phyloP scores from a whole-genome alignment of 2,329 filamentous ascomycete species.

The Pseudogymnoascus sp. region DNA sequence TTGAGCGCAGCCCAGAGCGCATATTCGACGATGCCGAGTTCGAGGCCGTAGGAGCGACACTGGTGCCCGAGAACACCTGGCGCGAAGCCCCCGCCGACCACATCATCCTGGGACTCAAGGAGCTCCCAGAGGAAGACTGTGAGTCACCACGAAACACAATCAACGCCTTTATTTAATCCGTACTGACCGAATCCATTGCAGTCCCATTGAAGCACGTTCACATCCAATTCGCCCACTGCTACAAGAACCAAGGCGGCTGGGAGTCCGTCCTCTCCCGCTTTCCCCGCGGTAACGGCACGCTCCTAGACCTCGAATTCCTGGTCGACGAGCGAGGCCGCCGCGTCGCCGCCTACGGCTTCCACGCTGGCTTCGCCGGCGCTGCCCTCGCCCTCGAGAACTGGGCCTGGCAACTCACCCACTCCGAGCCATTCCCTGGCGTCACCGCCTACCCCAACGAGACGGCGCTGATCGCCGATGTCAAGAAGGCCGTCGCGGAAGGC shows the following conservation, averaged over 20 bases:
- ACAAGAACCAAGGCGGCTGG: conserved; percentile 73
- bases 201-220: conserved; percentile 64
- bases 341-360: conserved; percentile 54
- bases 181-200: conserved; percentile 12
- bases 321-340: conserved; percentile 61
- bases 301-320: conserved; percentile 84
- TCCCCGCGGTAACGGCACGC: conserved; percentile 62
- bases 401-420: conserved; percentile 71
- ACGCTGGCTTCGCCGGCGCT: conserved; percentile 66
- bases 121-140: conserved; percentile 63
- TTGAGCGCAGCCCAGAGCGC: conserved; percentile 58
- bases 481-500: conserved; percentile 58
- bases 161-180: not conserved
- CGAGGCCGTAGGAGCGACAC: conserved; percentile 51
- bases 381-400: conserved; percentile 72
- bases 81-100: conserved; percentile 56
- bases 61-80: conserved; percentile 62
- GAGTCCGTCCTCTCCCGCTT: conserved; percentile 72
- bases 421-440: conserved; percentile 56
- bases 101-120: conserved; percentile 70
- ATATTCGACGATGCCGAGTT: conserved; percentile 58
- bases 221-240: conserved; percentile 65
- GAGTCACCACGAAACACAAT: conserved; percentile 21
- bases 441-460: conserved; percentile 66
- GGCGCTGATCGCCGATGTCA: conserved; percentile 64